phyloP scores from a whole-genome alignment of 345 rosid species.

The Citrus sp. region DNA sequence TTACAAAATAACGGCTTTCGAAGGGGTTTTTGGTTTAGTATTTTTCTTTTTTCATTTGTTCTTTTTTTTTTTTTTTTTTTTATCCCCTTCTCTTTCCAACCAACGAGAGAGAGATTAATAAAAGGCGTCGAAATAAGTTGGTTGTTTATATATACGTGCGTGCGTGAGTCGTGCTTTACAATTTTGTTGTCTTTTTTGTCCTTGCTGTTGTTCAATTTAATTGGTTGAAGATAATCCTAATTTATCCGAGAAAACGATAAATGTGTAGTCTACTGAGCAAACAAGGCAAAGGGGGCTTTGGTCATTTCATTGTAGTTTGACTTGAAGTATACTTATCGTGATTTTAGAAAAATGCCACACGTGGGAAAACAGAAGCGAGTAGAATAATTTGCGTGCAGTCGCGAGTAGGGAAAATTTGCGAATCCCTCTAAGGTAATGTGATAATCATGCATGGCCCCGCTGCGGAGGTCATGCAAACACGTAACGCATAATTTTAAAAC shows the following conservation, averaged over 20 bases:
- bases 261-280: neutral
- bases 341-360: neutral
- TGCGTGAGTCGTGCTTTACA: neutral
- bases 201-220: neutral
- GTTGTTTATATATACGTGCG: neutral
- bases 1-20: neutral
- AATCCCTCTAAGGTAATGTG: neutral
- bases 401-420: neutral
- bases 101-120: neutral
- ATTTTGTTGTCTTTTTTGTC: constrained; percentile 4
- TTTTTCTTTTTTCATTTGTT: too few species aligned
- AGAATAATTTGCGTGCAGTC: rapidly evolving
- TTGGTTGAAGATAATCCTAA: neutral
- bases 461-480: constrained; percentile 26
- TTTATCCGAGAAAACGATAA: neutral
- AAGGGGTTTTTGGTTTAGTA: neutral
- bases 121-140: neutral
- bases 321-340: neutral
- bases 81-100: neutral
- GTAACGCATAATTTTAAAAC: constrained; percentile 14
- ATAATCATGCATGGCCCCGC: constrained; percentile 29
- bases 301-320: neutral
- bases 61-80: too few species aligned
- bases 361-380: neutral
- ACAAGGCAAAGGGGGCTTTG: neutral